These are phyloP conservation scores for Cercospora sp. DNA, from an alignment of 2,329 filamentous ascomycete genomes.

Conservation along the genomic window DNA sequence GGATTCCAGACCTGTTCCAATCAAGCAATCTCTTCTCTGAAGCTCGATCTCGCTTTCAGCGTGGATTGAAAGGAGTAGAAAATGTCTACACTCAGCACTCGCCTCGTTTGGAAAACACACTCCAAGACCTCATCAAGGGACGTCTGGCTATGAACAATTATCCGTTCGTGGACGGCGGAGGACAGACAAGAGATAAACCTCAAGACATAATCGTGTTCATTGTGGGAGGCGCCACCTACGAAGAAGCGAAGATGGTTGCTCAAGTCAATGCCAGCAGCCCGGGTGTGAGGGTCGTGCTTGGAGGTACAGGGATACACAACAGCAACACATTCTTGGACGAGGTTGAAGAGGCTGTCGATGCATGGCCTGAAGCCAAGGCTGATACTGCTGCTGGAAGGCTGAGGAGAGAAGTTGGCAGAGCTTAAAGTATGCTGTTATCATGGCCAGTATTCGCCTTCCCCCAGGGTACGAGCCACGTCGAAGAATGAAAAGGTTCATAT, in stretches of 20 bases:
- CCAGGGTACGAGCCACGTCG: not conserved
- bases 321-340: conserved; percentile 85
- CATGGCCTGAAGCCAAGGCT: conserved; percentile 73
- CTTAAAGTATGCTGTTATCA: conserved; percentile 11
- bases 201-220: conserved; percentile 97
- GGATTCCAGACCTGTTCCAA: conserved; percentile 90
- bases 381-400: conserved; percentile 63
- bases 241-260: conserved; percentile 96
- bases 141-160: conserved; percentile 82
- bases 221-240: conserved; percentile 88
- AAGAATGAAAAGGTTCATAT: not conserved
- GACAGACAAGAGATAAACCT: conserved; percentile 87
- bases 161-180: conserved; percentile 87
- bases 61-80: conserved; percentile 90
- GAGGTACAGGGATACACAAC: conserved; percentile 86
- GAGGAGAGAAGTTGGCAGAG: conserved; percentile 60
- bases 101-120: conserved; percentile 78
- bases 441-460: not conserved
- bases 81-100: conserved; percentile 99
- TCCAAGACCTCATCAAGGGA: conserved; percentile 93
- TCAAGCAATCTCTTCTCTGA: conserved; percentile 87
- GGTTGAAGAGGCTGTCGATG: conserved; percentile 81
- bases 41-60: conserved; percentile 80
- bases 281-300: conserved; percentile 83
- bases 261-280: conserved; percentile 89